Evolutionary conservation across 2,329 filamentous ascomycete genomes (phyloP), one percentile per base, ranked within the genome.

Genomic region (Niveomyces coronatus): DNA sequence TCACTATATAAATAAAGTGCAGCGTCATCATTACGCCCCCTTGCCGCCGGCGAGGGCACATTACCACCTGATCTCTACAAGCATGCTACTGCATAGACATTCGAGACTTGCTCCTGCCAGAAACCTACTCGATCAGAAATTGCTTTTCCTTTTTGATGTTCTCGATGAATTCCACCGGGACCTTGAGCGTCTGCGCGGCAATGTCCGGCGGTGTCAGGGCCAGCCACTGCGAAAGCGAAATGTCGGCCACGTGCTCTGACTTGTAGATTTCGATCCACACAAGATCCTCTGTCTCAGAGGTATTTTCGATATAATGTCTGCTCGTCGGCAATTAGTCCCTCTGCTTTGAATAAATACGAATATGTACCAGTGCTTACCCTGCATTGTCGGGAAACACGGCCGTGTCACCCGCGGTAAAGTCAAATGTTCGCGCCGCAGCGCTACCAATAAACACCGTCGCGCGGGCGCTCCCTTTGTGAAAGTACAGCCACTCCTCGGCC

Each of bases 401-500:
- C 3, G 76, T 80, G 44, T 84, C 79, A n/a, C 79, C 78, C 4
- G 76, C 67, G 3, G 60, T 61, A 53, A 82, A 80, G 55, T 83
- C 75, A 49, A 82, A 82, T 0, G 78, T 83, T 5, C 78, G 68
- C 3, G 78, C 68, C 39, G 71, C 72, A 9, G 65, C 61, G 48
- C 65, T 70, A 6, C 76, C 79, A 33, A 75, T 73, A 52, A 81
- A 83, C 3, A 80, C 72, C 0, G 76, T 82, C 0, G 77, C 78
- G 18, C 71, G 69, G 1, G 62, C 79, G 3, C 64, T 56, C 17
- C 78, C 79, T 42, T 71, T 62, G 52, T 80, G 75, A 60, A 84
- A 83, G 57, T 82, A 83, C 3, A 83, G 56, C 79, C 79, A 83
- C 53, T 83, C 79, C 47, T 82, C 75, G 5, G 74, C 74, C 71